Base-by-base conservation (phyloP, 1,139 yeast genomes). In the Zygosaccharomyces sapae region DNA sequence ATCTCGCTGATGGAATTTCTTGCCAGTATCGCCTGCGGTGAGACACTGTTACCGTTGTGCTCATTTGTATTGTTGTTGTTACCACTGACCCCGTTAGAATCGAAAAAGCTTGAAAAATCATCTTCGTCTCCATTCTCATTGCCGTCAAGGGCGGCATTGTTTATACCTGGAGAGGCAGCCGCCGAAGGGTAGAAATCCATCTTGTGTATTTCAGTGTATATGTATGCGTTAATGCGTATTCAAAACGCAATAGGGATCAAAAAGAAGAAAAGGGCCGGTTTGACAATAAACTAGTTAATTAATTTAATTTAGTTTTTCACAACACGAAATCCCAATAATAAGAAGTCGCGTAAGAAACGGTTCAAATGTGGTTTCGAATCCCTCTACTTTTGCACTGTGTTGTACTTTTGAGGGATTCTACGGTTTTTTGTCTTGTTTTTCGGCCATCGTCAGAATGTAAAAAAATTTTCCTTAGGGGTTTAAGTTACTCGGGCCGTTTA, bases 1-100 rank as follows among this genome's bases (percentile, higher is more conserved):
- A 49, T 45, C 35, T 52, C 56, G 16, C 61, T 46, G 3, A 55
- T 51, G 1, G 63, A 52, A 27, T 61, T 58, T 33, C 59, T 55
- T 12, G 66, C 62, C 38, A 64, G 45, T 7, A 63, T 63, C 1
- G 61, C 66, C 38, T 62, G 68, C 4, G 68, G 66, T 9, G 67
- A 61, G 18, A 65, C 35, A 25, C 52, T 51, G 22, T 44, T 41
- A 7, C 46, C 41, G 36, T 52, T 52, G 40, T 30, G n/a, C 22
- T 37, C 20, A 10, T 36, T 36, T 19, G 13, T 34, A 13, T 19
- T 35, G 39, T 30, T 46, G 38, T 25, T 45, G 25, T 43, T 46
- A 22, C 42, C 37, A n/a, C 42, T 39, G 12, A 44, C 44, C 5
- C 52, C 45, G 27, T 41, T 45, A 12, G 52, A 43, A 8, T 54